phyloP scores from a whole-genome alignment of 2,329 filamentous ascomycete genomes.

The Colletotrichum orbiculare region DNA sequence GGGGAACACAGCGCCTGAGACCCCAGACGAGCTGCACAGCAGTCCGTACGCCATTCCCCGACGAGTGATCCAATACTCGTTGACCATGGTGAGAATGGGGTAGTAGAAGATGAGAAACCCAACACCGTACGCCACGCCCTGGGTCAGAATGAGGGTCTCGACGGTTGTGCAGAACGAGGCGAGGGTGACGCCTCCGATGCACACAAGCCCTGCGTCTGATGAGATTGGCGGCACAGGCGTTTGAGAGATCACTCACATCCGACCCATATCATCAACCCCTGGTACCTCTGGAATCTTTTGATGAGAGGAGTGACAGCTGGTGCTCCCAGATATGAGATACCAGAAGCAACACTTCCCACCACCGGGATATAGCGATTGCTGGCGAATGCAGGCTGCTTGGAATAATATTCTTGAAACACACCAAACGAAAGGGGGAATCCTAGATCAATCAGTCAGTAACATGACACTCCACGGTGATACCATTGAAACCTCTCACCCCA shows the following conservation, averaged over 20 bases:
- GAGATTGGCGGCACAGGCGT: background rate
- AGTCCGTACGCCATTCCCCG: constrained; percentile 61
- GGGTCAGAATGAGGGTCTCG: constrained; percentile 50
- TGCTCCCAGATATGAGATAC: constrained; percentile 47
- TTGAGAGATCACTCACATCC: constrained; percentile 29
- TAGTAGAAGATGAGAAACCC: constrained; percentile 53
- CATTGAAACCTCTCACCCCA: constrained; percentile 37
- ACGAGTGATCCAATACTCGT: constrained; percentile 59
- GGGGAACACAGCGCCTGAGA: constrained; percentile 59
- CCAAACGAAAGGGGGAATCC: constrained; percentile 46
- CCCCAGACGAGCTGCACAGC: constrained; percentile 58
- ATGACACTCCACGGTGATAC: background rate
- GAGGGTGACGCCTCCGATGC: constrained; percentile 48
- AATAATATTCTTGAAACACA: constrained; percentile 46
- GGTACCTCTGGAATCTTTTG: constrained; percentile 47
- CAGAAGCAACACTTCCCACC: constrained; percentile 44
- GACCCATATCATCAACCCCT: constrained; percentile 48
- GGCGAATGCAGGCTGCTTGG: constrained; percentile 42
- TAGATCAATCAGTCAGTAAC: constrained; percentile 8
- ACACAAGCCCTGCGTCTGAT: constrained; percentile 47
- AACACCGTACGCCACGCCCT: constrained; percentile 48
- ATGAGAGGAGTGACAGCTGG: constrained; percentile 47
- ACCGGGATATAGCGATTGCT: constrained; percentile 41
- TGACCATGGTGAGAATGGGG: constrained; percentile 49
- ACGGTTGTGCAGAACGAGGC: constrained; percentile 49